These are phyloP conservation scores for Ustilago loliicola DNA, from an alignment of 1,284 basidiomycete genomes.

Conservation along the genomic window DNA sequence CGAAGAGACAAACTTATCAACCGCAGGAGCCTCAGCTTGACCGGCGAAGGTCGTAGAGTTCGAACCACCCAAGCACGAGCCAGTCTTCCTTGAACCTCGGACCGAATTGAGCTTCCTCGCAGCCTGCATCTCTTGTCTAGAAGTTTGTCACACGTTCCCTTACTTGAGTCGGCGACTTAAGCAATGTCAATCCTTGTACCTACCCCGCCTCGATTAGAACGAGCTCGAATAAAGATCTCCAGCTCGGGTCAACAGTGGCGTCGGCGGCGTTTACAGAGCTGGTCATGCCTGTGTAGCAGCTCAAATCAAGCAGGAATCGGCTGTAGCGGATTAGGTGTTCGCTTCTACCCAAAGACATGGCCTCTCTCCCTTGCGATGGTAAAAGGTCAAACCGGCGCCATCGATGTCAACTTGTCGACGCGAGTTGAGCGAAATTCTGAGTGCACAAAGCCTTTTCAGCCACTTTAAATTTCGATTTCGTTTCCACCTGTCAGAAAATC, in stretches of 20 bases:
- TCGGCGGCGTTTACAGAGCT: background rate
- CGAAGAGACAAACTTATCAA: slow-evolving; percentile 3
- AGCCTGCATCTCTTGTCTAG: background rate
- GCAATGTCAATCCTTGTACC: slow-evolving; percentile 6
- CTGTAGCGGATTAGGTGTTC: background rate
- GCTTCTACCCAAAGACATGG: background rate
- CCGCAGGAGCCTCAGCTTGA: background rate
- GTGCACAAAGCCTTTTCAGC: background rate
- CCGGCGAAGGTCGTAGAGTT: background rate
- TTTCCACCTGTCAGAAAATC: slow-evolving; percentile 8
- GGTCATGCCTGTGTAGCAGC: background rate
- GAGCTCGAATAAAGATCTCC: background rate
- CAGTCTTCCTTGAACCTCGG: background rate
- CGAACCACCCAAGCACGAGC: background rate
- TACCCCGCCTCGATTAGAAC: background rate
- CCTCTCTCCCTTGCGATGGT: background rate
- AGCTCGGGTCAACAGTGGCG: background rate
- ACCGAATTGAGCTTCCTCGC: background rate
- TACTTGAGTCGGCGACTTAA: background rate
- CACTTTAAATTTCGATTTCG: background rate
- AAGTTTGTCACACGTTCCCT: background rate
- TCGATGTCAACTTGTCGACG: slow-evolving; percentile 10
- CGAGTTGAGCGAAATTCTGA: background rate
- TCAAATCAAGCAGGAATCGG: background rate
- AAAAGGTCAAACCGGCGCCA: background rate